Percentiles rank a stretch among this genome's conserved stretches.
These are phyloP conservation scores for Ophiocordyceps camponoti-saundersi DNA, from an alignment of 2,329 filamentous ascomycete genomes.

Conservation along the genomic window DNA sequence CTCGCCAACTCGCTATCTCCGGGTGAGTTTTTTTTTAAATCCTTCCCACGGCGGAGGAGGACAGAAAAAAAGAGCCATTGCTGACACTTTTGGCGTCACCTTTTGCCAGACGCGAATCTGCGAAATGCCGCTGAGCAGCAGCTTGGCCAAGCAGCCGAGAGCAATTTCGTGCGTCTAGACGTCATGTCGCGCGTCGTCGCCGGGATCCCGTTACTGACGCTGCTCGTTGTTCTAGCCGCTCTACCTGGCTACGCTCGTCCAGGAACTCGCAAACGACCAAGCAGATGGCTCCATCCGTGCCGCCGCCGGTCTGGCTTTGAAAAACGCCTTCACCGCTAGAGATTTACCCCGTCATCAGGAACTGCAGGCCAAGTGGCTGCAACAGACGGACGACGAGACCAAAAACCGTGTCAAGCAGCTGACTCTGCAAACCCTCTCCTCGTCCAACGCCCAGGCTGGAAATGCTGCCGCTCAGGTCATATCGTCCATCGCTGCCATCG, in stretches of 20 bases:
- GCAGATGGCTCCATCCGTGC: constrained; percentile 72
- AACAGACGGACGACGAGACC: constrained; percentile 62
- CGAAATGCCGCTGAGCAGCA: constrained; percentile 89
- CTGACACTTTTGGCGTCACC: constrained; percentile 14
- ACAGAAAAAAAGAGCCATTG: constrained; percentile 2
- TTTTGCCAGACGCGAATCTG: constrained; percentile 58
- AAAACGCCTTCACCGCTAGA: constrained; percentile 94
- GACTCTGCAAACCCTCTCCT: constrained; percentile 73
- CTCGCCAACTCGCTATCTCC: constrained; percentile 91
- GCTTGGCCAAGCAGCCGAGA: constrained; percentile 79
- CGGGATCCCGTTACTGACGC: background rate
- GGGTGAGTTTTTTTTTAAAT: constrained; percentile 41
- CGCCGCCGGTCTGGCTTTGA: constrained; percentile 88
- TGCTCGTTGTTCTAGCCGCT: constrained; percentile 44
- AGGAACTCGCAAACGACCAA: constrained; percentile 83
- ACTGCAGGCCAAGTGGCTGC: constrained; percentile 85
- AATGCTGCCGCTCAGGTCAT: constrained; percentile 89
- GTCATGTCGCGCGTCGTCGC: background rate
- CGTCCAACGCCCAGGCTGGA: constrained; percentile 66
- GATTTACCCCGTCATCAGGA: constrained; percentile 76
- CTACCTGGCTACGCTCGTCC: constrained; percentile 84
- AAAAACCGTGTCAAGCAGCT: constrained; percentile 80
- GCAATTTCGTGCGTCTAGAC: constrained; percentile 64
- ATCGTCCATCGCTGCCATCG: constrained; percentile 84
- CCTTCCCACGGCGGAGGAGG: background rate